phyloP scores from a whole-genome alignment of 352 stramenopile species.

The Phytophthora melonis region DNA sequence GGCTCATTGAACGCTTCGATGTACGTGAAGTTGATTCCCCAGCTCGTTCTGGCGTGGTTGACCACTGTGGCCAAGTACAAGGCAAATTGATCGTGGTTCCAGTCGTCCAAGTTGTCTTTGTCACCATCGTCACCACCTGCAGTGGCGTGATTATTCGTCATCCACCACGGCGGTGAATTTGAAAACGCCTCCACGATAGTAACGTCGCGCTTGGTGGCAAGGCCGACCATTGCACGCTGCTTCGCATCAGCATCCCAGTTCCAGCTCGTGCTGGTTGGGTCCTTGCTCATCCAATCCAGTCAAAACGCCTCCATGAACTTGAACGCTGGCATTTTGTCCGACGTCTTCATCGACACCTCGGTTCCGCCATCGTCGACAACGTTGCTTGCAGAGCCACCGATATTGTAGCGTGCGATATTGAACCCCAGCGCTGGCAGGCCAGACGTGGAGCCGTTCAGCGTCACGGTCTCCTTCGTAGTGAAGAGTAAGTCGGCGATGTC shows the following conservation, averaged over 20 bases:
- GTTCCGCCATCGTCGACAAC: constrained; percentile 52
- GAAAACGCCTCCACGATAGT: constrained; percentile 63
- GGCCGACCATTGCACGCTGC: constrained; percentile 53
- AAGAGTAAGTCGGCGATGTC: constrained; percentile 69
- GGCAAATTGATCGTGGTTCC: constrained; percentile 56
- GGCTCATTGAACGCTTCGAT: constrained; percentile 71
- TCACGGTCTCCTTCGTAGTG: constrained; percentile 51
- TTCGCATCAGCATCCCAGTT: constrained; percentile 55
- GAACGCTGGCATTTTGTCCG: constrained; percentile 58
- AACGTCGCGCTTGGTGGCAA: constrained; percentile 49
- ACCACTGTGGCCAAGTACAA: constrained; percentile 57
- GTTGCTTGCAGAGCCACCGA: constrained; percentile 56
- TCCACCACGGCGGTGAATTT: constrained; percentile 75
- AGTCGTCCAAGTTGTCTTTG: constrained; percentile 59
- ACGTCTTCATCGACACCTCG: constrained; percentile 52
- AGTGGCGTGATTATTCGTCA: constrained; percentile 62
- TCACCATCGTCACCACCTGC: constrained; percentile 48
- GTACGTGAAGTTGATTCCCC: constrained; percentile 61
- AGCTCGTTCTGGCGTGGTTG: constrained; percentile 53
- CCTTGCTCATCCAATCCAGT: constrained; percentile 57
- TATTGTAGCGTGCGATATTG: constrained; percentile 72
- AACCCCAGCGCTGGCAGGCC: constrained; percentile 53
- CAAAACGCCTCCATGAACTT: constrained; percentile 69
- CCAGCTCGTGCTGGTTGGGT: constrained; percentile 53
- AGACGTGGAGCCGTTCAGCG: constrained; percentile 24